These are phyloP conservation scores for Coemansia sp. DNA, from an alignment of 192 early-diverging fungal genomes.

Conservation along the genomic window DNA sequence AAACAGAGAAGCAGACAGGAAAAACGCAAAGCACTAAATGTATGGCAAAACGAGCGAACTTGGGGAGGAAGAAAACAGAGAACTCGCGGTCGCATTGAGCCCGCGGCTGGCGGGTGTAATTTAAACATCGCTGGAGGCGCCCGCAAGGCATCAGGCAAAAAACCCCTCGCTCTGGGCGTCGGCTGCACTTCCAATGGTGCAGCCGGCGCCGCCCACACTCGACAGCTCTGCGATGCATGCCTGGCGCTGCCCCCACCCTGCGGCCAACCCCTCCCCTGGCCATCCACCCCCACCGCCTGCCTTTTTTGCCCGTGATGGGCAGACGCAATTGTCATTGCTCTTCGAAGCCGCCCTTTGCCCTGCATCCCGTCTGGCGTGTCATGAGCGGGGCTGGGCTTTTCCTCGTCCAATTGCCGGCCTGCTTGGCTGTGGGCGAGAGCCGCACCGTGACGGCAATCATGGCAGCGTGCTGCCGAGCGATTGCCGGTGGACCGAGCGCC, in stretches of 20 bases:
- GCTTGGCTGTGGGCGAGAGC: neutral
- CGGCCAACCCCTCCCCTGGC: slow-evolving; percentile 4
- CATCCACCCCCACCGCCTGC: slow-evolving; percentile 8
- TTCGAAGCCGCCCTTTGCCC: neutral
- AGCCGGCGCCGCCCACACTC: slow-evolving; percentile 15
- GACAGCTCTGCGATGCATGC: slow-evolving; percentile 15
- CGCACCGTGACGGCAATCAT: slow-evolving; percentile 2
- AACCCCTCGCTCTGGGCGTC: neutral
- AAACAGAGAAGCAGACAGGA: neutral
- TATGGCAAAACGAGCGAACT: neutral
- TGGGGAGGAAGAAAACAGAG: neutral
- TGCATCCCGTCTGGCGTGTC: slow-evolving; percentile 8
- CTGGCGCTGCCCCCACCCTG: slow-evolving; percentile 1
- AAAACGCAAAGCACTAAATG: neutral
- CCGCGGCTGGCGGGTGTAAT: slow-evolving; percentile 1
- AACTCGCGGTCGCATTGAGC: neutral
- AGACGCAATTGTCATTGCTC: slow-evolving; percentile 10
- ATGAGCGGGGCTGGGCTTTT: neutral
- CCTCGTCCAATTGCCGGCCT: slow-evolving; percentile 3
- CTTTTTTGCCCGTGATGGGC: slow-evolving; percentile 9
- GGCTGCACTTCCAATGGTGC: slow-evolving; percentile 3
- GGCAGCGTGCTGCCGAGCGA: neutral
- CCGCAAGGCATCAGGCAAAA: slow-evolving; percentile 4
- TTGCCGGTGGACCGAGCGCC: slow-evolving; percentile 5
- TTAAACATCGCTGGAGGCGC: slow-evolving; percentile 9